These are phyloP conservation scores for Fonsecaea pedrosoi DNA, from an alignment of 2,329 filamentous ascomycete species.

Conservation along the genomic window DNA sequence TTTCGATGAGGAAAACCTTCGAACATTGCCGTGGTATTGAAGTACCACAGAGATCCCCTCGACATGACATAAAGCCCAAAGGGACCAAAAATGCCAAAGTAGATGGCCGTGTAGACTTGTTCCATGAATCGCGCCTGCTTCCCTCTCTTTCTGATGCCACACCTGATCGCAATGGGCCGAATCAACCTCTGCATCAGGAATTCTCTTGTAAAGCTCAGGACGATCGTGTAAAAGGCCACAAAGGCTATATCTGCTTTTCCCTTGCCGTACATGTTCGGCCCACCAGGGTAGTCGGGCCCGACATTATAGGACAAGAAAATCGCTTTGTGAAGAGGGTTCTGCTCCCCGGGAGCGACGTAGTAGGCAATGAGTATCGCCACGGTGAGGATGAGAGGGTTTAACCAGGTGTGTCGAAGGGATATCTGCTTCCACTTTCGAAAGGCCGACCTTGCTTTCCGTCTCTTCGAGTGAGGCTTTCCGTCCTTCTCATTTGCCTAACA, in stretches of 20 bases:
- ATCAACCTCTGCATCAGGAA: constrained; percentile 88
- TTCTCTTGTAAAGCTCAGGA: constrained; percentile 85
- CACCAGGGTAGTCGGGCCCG: constrained; percentile 56
- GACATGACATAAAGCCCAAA: constrained; percentile 85
- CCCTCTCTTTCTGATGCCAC: constrained; percentile 68
- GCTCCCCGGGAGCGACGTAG: constrained; percentile 71
- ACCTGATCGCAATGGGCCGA: constrained; percentile 70
- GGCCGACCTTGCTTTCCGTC: constrained; percentile 52
- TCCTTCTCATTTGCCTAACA: constrained; percentile 35
- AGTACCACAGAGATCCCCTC: constrained; percentile 75
- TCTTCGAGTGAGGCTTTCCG: constrained; percentile 49
- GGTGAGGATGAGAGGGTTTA: constrained; percentile 71
- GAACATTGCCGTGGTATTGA: constrained; percentile 84
- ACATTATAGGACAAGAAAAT: constrained; percentile 85
- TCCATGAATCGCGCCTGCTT: constrained; percentile 91
- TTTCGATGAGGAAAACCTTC: constrained; percentile 79
- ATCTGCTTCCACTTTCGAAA: constrained; percentile 53
- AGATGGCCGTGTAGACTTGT: constrained; percentile 85
- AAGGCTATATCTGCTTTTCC: constrained; percentile 79
- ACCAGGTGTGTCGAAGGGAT: constrained; percentile 57
- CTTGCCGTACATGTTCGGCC: constrained; percentile 74
- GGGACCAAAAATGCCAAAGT: constrained; percentile 79
- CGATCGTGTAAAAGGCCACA: constrained; percentile 80
- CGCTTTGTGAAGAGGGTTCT: constrained; percentile 76
- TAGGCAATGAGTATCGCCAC: constrained; percentile 68